A percentile compares a stretch with the other conserved stretches of the same genome.
phyloP scores from a whole-genome alignment of 768 basidiomycete species.

The Tylopilus subfusipes region DNA sequence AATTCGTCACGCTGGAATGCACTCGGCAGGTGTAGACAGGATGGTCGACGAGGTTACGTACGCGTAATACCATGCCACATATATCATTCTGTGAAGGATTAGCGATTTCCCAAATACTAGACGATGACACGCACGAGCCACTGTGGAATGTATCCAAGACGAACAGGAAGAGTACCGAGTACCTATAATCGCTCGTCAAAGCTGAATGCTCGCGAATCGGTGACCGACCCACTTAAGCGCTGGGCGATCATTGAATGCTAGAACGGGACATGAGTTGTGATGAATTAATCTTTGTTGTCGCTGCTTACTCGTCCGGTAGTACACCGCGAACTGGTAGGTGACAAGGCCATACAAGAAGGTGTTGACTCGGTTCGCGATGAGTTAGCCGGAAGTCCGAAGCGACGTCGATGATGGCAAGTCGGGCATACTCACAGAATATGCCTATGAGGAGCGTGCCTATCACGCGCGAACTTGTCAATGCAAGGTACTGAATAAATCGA shows the following conservation, averaged over 20 bases:
- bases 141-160: slow-evolving; percentile 21
- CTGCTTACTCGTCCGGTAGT: slow-evolving; percentile 26
- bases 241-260: slow-evolving; percentile 17
- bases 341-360: slow-evolving; percentile 40
- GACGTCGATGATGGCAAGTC: not conserved
- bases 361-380: slow-evolving; percentile 13
- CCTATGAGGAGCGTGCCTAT: slow-evolving; percentile 20
- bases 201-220: too few species aligned
- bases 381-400: not conserved
- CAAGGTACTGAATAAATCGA: not conserved
- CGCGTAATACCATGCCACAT: slow-evolving; percentile 17
- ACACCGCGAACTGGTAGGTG: slow-evolving; percentile 39
- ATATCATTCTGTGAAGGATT: slow-evolving; percentile 9
- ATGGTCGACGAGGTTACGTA: not conserved
- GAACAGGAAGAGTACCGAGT: slow-evolving; percentile 17
- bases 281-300: not conserved
- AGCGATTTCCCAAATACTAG: not conserved
- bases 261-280: too few species aligned
- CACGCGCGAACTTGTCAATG: not conserved
- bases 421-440: slow-evolving; percentile 24
- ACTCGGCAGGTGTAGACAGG: not conserved
- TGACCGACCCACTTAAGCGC: slow-evolving; percentile 1
- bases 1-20: slow-evolving; percentile 12
- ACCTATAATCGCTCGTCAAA: not conserved
- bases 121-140: slow-evolving; percentile 8